Base-by-base conservation (phyloP, 768 basidiomycete genomes). In the Kwoniella pini region DNA sequence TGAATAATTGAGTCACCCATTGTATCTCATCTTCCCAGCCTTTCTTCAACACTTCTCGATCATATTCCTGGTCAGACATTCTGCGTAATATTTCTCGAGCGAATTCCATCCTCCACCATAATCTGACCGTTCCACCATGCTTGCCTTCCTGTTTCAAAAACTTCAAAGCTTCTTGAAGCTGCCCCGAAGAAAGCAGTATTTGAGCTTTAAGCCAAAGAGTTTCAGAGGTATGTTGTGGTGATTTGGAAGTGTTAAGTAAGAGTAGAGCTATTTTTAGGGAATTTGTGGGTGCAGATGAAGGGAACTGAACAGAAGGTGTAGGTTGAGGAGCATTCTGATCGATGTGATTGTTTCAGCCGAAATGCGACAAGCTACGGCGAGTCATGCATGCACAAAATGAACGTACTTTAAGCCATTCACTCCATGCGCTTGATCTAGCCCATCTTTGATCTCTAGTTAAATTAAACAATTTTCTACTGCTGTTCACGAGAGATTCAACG, bases 331-430 rank as follows among this genome's bases (percentile, higher is more conserved):
- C 59, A 39, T 59, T 62, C 67, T 68, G n/a, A n/a, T n/a, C n/a
- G n/a, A n/a, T n/a, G n/a, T n/a, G n/a, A n/a, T n/a, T n/a, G n/a
- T n/a, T n/a, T n/a, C n/a, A n/a, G n/a, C n/a, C n/a, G n/a, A n/a
- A n/a, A n/a, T n/a, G n/a, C n/a, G n/a, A n/a, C n/a, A n/a, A n/a
- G n/a, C n/a, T n/a, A n/a, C n/a, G n/a, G n/a, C n/a, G n/a, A n/a
- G n/a, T n/a, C n/a, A n/a, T n/a, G n/a, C n/a, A n/a, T n/a, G n/a
- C n/a, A n/a, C n/a, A n/a, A n/a, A 28, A 46, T 9, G 7, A 44
- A 62, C 71, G 52, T 49, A 73, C 71, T 46, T 50, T 38, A 13
- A 60, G 50, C 65, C 67, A 74, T 54, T 74, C 70, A n/a, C 65
- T 53, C 63, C 67, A 74, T 40, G 70, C 72, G 17, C 68, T 66